Conservation (phyloP, 2,329 filamentous ascomycete genomes). For the Ilyonectria mors-panacis region DNA sequence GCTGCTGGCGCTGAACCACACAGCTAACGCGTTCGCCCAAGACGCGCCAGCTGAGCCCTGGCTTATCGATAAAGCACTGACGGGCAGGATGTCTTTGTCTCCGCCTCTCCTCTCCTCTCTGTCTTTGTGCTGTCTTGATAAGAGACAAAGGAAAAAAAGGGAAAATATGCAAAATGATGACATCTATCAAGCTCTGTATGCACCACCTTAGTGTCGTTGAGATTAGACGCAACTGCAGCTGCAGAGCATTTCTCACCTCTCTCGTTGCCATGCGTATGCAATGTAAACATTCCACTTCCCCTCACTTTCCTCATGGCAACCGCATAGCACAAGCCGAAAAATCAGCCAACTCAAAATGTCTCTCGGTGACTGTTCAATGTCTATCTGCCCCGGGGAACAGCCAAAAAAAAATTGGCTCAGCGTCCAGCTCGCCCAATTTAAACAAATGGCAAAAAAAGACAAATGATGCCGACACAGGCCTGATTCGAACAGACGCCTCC, state of each 20-base stretch:
- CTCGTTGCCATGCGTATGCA: conserved; percentile 14
- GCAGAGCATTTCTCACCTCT: background rate
- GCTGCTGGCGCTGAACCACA: background rate
- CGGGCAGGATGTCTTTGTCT: background rate
- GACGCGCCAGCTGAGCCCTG: conserved; percentile 9
- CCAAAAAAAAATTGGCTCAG: background rate
- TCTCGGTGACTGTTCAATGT: background rate
- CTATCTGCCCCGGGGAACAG: background rate
- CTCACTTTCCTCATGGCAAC: conserved; percentile 12
- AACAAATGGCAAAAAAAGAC: conserved; percentile 23
- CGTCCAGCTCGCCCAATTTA: background rate
- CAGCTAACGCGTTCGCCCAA: conserved; percentile 2
- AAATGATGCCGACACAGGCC: conserved; percentile 38
- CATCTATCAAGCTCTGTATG: background rate
- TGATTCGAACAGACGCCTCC: conserved; percentile 50
- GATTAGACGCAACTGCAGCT: background rate
- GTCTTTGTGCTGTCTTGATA: background rate
- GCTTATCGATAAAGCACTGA: conserved; percentile 1
- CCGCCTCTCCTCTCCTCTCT: background rate
- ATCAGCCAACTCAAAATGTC: background rate
- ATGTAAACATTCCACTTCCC: conserved; percentile 16
- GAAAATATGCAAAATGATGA: background rate
- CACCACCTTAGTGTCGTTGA: background rate
- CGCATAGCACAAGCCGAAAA: background rate
- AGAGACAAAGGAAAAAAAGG: background rate